Percentiles rank a stretch among this genome's conserved stretches.
phyloP scores from a whole-genome alignment of 1,284 basidiomycete genomes.

The Sparassis latifolia region DNA sequence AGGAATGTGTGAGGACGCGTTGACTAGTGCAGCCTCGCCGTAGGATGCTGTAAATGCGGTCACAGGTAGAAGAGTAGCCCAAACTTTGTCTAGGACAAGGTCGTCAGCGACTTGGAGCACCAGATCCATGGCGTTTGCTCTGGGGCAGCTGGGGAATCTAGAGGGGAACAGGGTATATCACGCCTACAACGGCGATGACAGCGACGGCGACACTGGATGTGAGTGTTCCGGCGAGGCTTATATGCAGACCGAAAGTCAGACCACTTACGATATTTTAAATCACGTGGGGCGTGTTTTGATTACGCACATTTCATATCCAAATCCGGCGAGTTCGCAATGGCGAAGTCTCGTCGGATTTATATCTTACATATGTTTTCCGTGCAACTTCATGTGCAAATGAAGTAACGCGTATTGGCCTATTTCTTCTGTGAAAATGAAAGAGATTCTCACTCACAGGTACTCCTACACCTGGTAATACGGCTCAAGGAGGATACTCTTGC shows the following conservation, averaged over 20 bases:
- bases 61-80: slow-evolving; percentile 69
- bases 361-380: too few species aligned
- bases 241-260: slow-evolving; percentile 6
- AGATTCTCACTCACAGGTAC: too few species aligned
- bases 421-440: too few species aligned
- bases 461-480: too few species aligned
- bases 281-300: not conserved
- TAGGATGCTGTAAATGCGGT: slow-evolving; percentile 41
- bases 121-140: slow-evolving; percentile 64
- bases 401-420: too few species aligned
- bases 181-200: not conserved
- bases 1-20: slow-evolving; percentile 29
- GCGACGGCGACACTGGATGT: slow-evolving; percentile 1
- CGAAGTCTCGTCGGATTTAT: too few species aligned
- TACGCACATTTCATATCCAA: too few species aligned
- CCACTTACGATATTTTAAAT: slow-evolving; percentile 5
- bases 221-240: not conserved
- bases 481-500: too few species aligned
- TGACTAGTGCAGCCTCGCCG: slow-evolving; percentile 16
- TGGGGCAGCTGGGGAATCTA: not conserved
- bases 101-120: slow-evolving; percentile 71
- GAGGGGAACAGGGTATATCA: slow-evolving; percentile 1
- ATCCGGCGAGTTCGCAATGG: too few species aligned
- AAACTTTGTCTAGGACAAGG: slow-evolving; percentile 72
- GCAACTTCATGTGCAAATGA: too few species aligned